Percentiles rank a stretch among this genome's conserved stretches.
Conservation (phyloP, 2,329 filamentous ascomycete genomes). For the Botrytis medusae region DNA sequence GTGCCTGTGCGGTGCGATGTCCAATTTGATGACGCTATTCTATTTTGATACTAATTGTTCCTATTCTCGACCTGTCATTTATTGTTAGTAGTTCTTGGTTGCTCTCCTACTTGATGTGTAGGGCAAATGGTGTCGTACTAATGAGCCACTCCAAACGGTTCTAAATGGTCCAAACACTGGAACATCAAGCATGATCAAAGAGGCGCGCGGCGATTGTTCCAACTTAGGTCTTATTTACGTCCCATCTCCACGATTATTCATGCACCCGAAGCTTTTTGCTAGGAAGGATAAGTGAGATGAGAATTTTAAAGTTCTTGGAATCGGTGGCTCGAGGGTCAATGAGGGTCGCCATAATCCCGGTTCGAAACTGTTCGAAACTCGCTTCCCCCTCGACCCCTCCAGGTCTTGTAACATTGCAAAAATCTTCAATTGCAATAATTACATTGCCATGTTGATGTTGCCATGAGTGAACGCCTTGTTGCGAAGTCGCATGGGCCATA, state of each 20-base stretch:
- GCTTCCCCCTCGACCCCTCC: conserved; percentile 18
- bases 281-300: conserved; percentile 8
- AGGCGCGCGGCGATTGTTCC: conserved; percentile 23
- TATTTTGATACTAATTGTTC: not conserved
- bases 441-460: not conserved
- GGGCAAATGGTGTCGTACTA: not conserved
- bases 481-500: not conserved
- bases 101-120: not conserved
- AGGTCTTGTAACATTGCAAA: conserved; percentile 22
- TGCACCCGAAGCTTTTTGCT: conserved; percentile 14
- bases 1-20: conserved; percentile 10
- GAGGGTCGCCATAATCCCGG: conserved; percentile 15
- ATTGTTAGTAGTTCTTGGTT: not conserved
- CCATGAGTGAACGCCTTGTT: not conserved
- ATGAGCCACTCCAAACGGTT: conserved; percentile 11
- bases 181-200: conserved; percentile 6
- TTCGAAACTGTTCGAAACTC: conserved; percentile 23
- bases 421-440: conserved; percentile 23
- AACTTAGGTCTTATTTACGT: conserved; percentile 18
- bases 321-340: conserved; percentile 19
- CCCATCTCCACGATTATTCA: conserved; percentile 17
- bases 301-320: conserved; percentile 8
- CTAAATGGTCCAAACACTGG: conserved; percentile 16
- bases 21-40: not conserved
- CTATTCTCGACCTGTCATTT: conserved; percentile 22